A percentile compares a stretch with the other conserved stretches of the same genome.
These are phyloP conservation scores for Nepenthes gracilis DNA, from an alignment of 148 eudicot species.

Conservation along the genomic window DNA sequence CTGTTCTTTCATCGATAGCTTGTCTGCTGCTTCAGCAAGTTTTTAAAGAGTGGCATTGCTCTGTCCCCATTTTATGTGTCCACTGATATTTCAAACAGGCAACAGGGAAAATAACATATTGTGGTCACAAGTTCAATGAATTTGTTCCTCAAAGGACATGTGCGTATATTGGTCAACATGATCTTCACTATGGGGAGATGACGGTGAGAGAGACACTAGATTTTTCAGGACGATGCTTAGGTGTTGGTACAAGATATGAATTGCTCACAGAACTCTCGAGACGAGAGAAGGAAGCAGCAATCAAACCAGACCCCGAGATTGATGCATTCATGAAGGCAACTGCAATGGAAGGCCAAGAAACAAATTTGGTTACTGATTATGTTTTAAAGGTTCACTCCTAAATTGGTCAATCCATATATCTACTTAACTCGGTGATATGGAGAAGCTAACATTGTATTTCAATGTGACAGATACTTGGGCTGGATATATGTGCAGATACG, in stretches of 20 bases:
- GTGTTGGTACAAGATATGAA: slow-evolving; percentile 61
- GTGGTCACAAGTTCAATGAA: slow-evolving; percentile 65
- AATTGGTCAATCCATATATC: background rate
- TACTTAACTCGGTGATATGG: background rate
- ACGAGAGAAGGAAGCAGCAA: slow-evolving; percentile 55
- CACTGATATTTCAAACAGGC: slow-evolving; percentile 12
- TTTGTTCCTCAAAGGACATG: slow-evolving; percentile 75
- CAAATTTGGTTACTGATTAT: slow-evolving; percentile 64
- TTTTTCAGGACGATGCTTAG: slow-evolving; percentile 70
- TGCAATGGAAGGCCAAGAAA: slow-evolving; percentile 43
- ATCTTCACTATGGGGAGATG: slow-evolving; percentile 79
- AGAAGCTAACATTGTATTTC: background rate
- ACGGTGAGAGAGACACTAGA: slow-evolving; percentile 81
- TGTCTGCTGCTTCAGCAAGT: too few relatives aligned
- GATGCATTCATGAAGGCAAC: slow-evolving; percentile 80
- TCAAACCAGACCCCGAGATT: slow-evolving; percentile 61
- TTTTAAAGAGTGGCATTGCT: background rate
- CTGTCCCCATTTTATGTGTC: background rate
- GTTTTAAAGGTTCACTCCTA: slow-evolving; percentile 44
- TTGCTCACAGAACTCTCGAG: slow-evolving; percentile 39
- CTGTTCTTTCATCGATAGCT: background rate
- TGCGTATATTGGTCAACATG: slow-evolving; percentile 70
- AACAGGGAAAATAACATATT: slow-evolving; percentile 59
- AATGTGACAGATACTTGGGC: slow-evolving; percentile 34
- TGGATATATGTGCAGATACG: slow-evolving; percentile 65